A percentile compares a stretch with the other conserved stretches of the same genome.
Evolutionary conservation across 1,284 basidiomycete species (phyloP).

Genomic region (Pascua sp.): DNA sequence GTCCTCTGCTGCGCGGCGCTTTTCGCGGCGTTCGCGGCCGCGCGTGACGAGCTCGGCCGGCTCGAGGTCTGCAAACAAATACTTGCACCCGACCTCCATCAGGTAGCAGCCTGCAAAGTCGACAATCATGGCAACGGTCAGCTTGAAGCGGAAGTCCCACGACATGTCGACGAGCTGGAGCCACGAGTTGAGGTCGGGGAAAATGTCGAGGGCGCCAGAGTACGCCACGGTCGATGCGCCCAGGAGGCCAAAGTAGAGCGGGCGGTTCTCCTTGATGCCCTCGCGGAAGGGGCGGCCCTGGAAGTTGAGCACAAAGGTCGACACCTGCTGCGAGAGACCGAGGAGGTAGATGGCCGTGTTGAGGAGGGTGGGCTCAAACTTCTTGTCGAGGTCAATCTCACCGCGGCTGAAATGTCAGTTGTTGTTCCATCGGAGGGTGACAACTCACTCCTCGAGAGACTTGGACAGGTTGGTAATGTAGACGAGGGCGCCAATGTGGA

Average conservation of each 20-base stretch:
- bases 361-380: constrained; percentile 85
- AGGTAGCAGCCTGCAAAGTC: constrained; percentile 87
- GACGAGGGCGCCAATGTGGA: constrained; percentile 81
- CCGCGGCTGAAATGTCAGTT: constrained; percentile 58
- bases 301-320: constrained; percentile 95
- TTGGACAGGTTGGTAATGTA: constrained; percentile 86
- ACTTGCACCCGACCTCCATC: constrained; percentile 78
- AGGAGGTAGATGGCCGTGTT: constrained; percentile 94
- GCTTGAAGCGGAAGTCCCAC: constrained; percentile 69
- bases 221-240: constrained; percentile 84
- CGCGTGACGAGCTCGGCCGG: constrained; percentile 79
- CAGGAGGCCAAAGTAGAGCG: constrained; percentile 84
- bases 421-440: background rate
- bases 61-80: constrained; percentile 80
- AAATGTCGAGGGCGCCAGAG: constrained; percentile 85
- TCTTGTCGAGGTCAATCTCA: constrained; percentile 83
- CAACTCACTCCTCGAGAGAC: constrained; percentile 67
- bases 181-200: constrained; percentile 95
- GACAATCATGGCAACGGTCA: constrained; percentile 74
- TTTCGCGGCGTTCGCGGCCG: constrained; percentile 68
- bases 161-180: constrained; percentile 94
- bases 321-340: constrained; percentile 89
- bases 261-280: constrained; percentile 86
- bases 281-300: constrained; percentile 95
- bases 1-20: constrained; percentile 49